Evolutionary conservation across 306 rosid genomes (phyloP), one percentile per base, ranked within the genome.

Genomic region (Citrullus colocynthis): DNA sequence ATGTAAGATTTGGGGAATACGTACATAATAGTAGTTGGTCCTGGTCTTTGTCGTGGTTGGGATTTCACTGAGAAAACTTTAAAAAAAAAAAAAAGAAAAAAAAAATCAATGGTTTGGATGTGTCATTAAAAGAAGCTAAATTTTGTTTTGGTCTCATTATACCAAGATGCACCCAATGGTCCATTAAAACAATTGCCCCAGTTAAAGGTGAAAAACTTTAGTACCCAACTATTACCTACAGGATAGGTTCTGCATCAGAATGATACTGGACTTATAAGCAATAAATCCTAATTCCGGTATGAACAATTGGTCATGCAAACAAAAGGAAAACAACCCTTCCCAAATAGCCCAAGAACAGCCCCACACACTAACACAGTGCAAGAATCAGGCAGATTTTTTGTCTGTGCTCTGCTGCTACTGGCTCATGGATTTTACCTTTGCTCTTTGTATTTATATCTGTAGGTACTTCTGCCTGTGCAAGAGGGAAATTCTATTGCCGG

Each of bases 391-490:
- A 41, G 9, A 24, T 48, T 72, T 52, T 49, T 71, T 73, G 32
- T 32, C 42, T 52, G 16, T 49, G 14, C 44, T 49, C 7, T 51
- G 45, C 58, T 66, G 39, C 64, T 54, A 36, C 21, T 70, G 74
- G 63, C 83, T 34, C 65, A 70, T 17, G 65, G 57, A 60, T 70
- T 82, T 78, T 15, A 65, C 36, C 71, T 81, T 72, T 49, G 39
- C 45, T 45, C 41, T 21, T 45, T 45, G 34, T 28, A 57, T 78
- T 45, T 70, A 30, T 70, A 42, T 78, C 61, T 81, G 74, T 91
- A 94, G 98, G 98, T 75, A 94, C 98, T 83, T 89, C 97, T 24
- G 97, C 98, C 79, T 94, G 97, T 77, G 86, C 90, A 1, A 78
- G 84, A 2, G 93, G 91, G 20, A 92, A 87, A 78, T 94, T 94